Percentiles rank a stretch among this genome's conserved stretches.
phyloP scores from a whole-genome alignment of 108 stramenopile genomes.

The Epithemia pelagica region DNA sequence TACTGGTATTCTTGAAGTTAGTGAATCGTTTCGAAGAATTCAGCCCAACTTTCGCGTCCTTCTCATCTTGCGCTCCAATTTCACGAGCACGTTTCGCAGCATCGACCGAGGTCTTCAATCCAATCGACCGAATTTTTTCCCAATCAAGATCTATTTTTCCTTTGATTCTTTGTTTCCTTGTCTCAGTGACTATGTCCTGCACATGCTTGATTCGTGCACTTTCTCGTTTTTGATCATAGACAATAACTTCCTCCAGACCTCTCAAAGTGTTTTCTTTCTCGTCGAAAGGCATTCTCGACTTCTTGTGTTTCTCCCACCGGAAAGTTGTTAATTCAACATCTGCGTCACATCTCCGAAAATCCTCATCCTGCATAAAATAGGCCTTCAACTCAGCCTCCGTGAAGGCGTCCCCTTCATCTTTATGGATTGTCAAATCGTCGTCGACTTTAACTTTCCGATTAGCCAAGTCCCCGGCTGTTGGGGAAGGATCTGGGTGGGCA shows the following conservation, averaged over 20 bases:
- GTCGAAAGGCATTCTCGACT: not conserved
- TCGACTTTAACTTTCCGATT: not conserved
- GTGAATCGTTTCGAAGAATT: not conserved
- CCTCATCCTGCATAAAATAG: not conserved
- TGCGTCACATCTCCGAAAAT: not conserved
- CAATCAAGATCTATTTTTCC: not conserved
- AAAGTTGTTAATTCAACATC: not conserved
- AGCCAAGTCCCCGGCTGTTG: not conserved
- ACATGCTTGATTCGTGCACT: not conserved
- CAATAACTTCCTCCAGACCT: not conserved
- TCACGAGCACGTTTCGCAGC: not conserved
- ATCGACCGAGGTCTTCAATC: not conserved
- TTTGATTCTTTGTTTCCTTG: not conserved
- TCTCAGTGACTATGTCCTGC: not conserved
- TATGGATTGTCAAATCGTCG: not conserved
- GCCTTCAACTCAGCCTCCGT: not conserved
- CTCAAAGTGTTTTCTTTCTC: not conserved
- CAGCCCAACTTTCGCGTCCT: not conserved
- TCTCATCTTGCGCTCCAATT: not conserved
- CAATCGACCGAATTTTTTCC: not conserved
- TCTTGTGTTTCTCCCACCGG: not conserved
- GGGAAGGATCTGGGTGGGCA: not conserved
- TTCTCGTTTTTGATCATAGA: not conserved
- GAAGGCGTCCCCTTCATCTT: not conserved
- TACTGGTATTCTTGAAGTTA: not conserved